Evolutionary conservation across 2,329 filamentous ascomycete genomes (phyloP).

Genomic region (Penicillium verrucosum): DNA sequence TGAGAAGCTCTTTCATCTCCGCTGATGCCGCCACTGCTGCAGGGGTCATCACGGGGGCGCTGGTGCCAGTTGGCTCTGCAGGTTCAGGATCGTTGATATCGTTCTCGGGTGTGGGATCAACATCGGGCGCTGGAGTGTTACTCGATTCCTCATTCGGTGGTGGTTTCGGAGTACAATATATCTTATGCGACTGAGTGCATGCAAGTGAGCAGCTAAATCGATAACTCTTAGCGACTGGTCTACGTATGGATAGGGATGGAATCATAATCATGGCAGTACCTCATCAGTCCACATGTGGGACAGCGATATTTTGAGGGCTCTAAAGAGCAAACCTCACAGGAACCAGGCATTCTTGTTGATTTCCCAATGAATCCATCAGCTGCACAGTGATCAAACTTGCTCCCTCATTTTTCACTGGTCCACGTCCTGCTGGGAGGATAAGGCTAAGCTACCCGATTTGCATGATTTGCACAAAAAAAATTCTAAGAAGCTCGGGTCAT

Average conservation of each 20-base stretch:
- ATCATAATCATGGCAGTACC: slow-evolving; percentile 26
- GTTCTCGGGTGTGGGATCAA: slow-evolving; percentile 6
- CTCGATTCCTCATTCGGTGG: slow-evolving; percentile 16
- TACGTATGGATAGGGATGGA: neutral
- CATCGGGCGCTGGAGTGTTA: slow-evolving; percentile 9
- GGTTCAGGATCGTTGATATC: slow-evolving; percentile 5
- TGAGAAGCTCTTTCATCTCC: slow-evolving; percentile 39
- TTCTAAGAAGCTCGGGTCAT: slow-evolving; percentile 8
- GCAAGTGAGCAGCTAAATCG: slow-evolving; percentile 44
- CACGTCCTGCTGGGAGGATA: neutral
- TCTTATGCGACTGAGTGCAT: slow-evolving; percentile 47
- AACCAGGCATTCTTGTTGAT: slow-evolving; percentile 29
- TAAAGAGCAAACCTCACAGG: slow-evolving; percentile 39
- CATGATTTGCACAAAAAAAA: neutral
- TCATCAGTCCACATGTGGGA: slow-evolving; percentile 38
- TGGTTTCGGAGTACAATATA: slow-evolving; percentile 38
- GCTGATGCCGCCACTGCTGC: slow-evolving; percentile 27
- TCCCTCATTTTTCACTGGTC: slow-evolving; percentile 17
- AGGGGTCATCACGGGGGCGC: neutral
- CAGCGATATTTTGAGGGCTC: slow-evolving; percentile 41
- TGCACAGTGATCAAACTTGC: slow-evolving; percentile 9
- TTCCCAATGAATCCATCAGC: slow-evolving; percentile 13
- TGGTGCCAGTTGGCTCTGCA: slow-evolving; percentile 1
- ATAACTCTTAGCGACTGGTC: neutral
- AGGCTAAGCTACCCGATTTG: slow-evolving; percentile 1